A percentile compares a stretch with the other conserved stretches of the same genome.
These are phyloP conservation scores for Fragilaria crotonensis DNA, from an alignment of 108 stramenopile genomes.

Conservation along the genomic window DNA sequence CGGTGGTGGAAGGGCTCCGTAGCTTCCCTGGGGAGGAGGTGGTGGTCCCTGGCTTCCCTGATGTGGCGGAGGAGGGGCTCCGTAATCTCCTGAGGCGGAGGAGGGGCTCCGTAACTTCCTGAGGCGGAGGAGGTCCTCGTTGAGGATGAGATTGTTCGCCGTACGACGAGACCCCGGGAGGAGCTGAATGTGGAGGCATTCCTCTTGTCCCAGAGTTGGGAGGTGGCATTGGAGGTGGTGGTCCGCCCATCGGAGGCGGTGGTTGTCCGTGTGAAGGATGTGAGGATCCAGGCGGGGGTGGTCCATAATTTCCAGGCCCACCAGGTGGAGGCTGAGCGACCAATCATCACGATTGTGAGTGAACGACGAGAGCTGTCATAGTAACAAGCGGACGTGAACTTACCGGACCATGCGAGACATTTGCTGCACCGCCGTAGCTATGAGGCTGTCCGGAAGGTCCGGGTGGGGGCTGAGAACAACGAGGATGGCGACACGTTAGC, in stretches of 20 bases:
- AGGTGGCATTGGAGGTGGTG: background rate
- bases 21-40: background rate
- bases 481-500: constrained; percentile 3
- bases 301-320: constrained; percentile 2
- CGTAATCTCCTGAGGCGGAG: constrained; percentile 10
- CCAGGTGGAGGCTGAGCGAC: constrained; percentile 10
- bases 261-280: constrained; percentile 9
- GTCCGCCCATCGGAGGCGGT: constrained; percentile 11
- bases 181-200: constrained; percentile 9
- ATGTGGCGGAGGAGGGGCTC: no score
- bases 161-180: constrained; percentile 2
- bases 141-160: constrained; percentile 7
- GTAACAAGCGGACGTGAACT: background rate
- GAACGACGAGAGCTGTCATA: background rate
- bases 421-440: background rate
- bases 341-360: background rate
- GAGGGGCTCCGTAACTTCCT: constrained; percentile 5
- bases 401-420: constrained; percentile 2
- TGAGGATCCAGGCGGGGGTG: constrained; percentile 3
- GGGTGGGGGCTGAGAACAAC: constrained; percentile 23
- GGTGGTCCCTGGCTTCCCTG: background rate
- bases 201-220: background rate
- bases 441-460: constrained; percentile 24
- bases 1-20: background rate
- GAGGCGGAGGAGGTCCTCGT: constrained; percentile 2